phyloP scores from a whole-genome alignment of 371 early-diverging fungal species.

The Mucor piriformis region DNA sequence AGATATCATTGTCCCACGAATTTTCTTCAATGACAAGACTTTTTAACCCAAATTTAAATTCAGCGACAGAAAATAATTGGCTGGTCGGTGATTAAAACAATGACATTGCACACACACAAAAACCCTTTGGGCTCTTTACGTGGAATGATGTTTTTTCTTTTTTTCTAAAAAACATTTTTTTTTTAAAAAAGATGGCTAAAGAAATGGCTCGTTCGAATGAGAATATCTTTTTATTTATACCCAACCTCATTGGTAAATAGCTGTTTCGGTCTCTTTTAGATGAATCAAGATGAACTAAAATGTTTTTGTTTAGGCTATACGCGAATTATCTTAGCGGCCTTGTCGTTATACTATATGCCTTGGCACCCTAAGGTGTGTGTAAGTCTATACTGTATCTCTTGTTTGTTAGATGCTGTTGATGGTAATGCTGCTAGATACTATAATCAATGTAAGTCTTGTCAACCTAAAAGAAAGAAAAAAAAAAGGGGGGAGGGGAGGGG shows the following conservation, averaged over 20 bases:
- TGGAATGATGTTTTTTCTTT: constrained; percentile 8
- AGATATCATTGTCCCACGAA: no score
- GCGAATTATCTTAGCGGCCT: constrained; percentile 79
- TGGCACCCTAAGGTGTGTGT: constrained; percentile 72
- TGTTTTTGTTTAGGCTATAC: constrained; percentile 72
- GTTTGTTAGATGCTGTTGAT: constrained; percentile 94
- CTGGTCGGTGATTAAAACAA: no score
- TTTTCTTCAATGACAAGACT: no score
- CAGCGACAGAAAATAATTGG: no score
- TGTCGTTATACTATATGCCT: constrained; percentile 78
- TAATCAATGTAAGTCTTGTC: constrained; percentile 74
- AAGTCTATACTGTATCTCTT: constrained; percentile 81
- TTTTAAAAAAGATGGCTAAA: constrained; percentile 17
- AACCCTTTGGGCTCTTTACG: background rate
- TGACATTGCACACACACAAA: background rate
- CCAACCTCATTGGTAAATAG: constrained; percentile 89
- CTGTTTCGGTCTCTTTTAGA: no score
- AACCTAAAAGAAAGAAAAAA: background rate
- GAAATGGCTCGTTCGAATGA: constrained; percentile 31
- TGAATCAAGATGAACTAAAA: no score
- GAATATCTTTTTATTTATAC: constrained; percentile 86
- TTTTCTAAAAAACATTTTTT: constrained; percentile 10
- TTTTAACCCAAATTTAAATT: no score
- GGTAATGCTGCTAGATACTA: constrained; percentile 92
- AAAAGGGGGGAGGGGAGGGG: no score